A percentile compares a stretch with the other conserved stretches of the same genome.
Conservation (phyloP, 1,284 basidiomycete genomes). For the Sporisorium scitamineum region DNA sequence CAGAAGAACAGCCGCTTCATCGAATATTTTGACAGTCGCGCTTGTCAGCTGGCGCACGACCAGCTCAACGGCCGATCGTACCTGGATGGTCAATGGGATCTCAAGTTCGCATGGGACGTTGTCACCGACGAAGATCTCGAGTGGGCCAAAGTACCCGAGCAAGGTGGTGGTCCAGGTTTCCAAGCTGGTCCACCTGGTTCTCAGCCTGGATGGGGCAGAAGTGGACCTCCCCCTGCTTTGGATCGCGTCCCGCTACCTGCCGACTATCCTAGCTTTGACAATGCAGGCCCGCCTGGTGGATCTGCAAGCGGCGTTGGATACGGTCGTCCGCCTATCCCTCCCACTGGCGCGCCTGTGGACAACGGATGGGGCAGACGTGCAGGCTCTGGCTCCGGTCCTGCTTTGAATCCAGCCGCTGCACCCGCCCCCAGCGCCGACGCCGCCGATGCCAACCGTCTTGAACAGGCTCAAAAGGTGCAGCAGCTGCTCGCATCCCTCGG, state of each 20-base stretch:
- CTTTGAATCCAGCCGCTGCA: constrained; percentile 16
- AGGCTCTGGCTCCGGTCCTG: constrained; percentile 27
- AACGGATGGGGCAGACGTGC: constrained; percentile 46
- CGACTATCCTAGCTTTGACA: constrained; percentile 31
- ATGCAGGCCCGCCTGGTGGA: constrained; percentile 6
- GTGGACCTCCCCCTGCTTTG: constrained; percentile 10
- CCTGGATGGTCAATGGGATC: constrained; percentile 87
- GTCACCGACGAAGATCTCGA: constrained; percentile 57
- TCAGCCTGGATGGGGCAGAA: constrained; percentile 28
- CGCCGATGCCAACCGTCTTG: constrained; percentile 55
- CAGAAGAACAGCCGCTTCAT: constrained; percentile 53
- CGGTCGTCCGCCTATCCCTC: constrained; percentile 35
- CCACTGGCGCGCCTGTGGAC: constrained; percentile 41
- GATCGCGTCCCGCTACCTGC: constrained; percentile 22
- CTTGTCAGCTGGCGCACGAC: constrained; percentile 84
- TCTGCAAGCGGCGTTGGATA: constrained; percentile 17
- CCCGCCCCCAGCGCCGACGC: constrained; percentile 11
- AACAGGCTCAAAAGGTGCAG: constrained; percentile 69
- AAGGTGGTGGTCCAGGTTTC: constrained; percentile 16
- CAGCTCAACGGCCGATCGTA: constrained; percentile 80
- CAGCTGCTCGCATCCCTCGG: constrained; percentile 63
- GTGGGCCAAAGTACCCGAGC: constrained; percentile 34
- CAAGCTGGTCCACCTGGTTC: constrained; percentile 65
- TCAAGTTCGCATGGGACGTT: constrained; percentile 86
- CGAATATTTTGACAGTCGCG: constrained; percentile 40